Conservation (phyloP, 768 basidiomycete species). For the Suillus discolor region DNA sequence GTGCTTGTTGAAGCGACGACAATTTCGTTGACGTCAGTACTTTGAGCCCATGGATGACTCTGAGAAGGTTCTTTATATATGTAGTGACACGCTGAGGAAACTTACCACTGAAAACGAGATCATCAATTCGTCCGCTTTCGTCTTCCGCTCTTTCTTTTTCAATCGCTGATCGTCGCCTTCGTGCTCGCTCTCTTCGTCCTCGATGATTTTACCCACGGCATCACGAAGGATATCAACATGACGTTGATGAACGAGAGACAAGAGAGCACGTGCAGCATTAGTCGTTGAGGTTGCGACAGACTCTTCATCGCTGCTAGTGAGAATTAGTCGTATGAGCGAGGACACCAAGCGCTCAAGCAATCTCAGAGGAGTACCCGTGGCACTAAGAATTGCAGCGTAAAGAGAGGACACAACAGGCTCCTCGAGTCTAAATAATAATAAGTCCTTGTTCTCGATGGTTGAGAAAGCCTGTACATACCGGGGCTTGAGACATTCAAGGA, state of each 20-base stretch:
- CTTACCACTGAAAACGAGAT: slow-evolving; percentile 61
- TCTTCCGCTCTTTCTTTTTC: slow-evolving; percentile 36
- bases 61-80: slow-evolving; percentile 11
- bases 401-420: slow-evolving; percentile 30
- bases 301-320: slow-evolving; percentile 8
- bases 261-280: slow-evolving; percentile 35
- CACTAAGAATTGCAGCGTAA: slow-evolving; percentile 34
- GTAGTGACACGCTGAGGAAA: neutral
- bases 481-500: slow-evolving; percentile 44
- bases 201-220: slow-evolving; percentile 40
- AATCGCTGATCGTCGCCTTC: slow-evolving; percentile 21
- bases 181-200: slow-evolving; percentile 18
- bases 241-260: slow-evolving; percentile 67
- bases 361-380: slow-evolving; percentile 19
- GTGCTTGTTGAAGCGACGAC: slow-evolving; percentile 60
- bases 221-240: slow-evolving; percentile 53
- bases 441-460: neutral
- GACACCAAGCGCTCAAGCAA: slow-evolving; percentile 26
- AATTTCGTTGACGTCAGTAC: slow-evolving; percentile 43
- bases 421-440: slow-evolving; percentile 28
- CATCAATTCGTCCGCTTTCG: slow-evolving; percentile 54
- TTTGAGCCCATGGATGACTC: slow-evolving; percentile 25
- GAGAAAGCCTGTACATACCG: slow-evolving; percentile 35
- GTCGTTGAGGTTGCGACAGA: slow-evolving; percentile 1
- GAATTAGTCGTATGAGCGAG: slow-evolving; percentile 25